phyloP scores from a whole-genome alignment of 2,329 filamentous ascomycete species.

The Didymella glomerata region DNA sequence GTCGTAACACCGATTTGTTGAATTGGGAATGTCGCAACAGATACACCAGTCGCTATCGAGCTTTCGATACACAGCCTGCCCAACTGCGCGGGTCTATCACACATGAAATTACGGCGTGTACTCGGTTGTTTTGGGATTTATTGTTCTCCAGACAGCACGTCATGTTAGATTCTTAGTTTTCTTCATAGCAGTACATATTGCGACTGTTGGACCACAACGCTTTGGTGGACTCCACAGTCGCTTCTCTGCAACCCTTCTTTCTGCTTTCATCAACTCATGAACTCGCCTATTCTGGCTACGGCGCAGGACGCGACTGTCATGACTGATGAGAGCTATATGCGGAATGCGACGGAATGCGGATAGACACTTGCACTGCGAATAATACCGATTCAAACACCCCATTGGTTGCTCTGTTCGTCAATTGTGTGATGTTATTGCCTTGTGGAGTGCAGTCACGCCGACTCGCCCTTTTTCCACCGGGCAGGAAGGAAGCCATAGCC shows the following conservation, averaged over 20 bases:
- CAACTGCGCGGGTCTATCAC: constrained; percentile 13
- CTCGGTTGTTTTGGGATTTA: constrained; percentile 20
- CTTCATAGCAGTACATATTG: constrained; percentile 31
- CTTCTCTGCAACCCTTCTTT: constrained; percentile 28
- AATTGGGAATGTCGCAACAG: constrained; percentile 7
- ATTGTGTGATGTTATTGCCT: background rate
- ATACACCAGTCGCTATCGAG: constrained; percentile 13
- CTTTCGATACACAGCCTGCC: constrained; percentile 9
- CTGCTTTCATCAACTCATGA: constrained; percentile 22
- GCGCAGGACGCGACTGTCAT: constrained; percentile 28
- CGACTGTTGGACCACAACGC: constrained; percentile 37
- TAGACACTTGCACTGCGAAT: constrained; percentile 24
- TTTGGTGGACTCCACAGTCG: constrained; percentile 33
- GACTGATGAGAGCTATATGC: constrained; percentile 22
- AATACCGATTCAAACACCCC: constrained; percentile 17
- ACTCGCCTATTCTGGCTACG: constrained; percentile 23
- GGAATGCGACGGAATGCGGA: constrained; percentile 26
- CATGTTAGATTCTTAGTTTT: constrained; percentile 22
- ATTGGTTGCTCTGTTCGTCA: background rate
- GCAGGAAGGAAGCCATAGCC: background rate
- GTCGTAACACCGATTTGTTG: constrained; percentile 6
- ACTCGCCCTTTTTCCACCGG: background rate
- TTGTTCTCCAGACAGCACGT: constrained; percentile 17
- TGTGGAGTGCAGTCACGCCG: background rate
- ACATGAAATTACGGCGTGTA: constrained; percentile 26